These are phyloP conservation scores for Hypoxylon trugodes DNA, from an alignment of 495 filamentous ascomycete genomes.

Conservation along the genomic window DNA sequence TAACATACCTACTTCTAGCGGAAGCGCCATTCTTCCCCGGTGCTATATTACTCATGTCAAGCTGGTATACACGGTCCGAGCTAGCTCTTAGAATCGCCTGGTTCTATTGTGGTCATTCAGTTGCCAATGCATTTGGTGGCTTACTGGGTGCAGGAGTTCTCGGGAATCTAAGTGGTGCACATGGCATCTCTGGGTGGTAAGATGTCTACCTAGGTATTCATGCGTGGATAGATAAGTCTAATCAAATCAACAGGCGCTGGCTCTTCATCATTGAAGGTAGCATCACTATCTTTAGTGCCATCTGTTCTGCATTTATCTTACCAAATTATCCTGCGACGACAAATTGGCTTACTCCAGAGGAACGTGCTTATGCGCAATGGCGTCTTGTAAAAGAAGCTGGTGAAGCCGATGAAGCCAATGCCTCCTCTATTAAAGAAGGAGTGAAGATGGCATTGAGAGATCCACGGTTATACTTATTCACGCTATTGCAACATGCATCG, in stretches of 20 bases:
- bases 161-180: constrained; percentile 48
- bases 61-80: constrained; percentile 61
- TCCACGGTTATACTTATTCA: constrained; percentile 55
- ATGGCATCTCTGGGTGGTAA: constrained; percentile 53
- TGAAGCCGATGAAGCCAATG: constrained; percentile 44
- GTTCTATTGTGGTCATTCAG: constrained; percentile 64
- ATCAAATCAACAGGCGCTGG: constrained; percentile 34
- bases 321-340: constrained; percentile 57
- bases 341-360: constrained; percentile 52
- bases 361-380: constrained; percentile 52
- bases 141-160: constrained; percentile 64
- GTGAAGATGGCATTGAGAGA: constrained; percentile 52
- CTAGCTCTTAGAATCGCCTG: constrained; percentile 61
- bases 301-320: constrained; percentile 47
- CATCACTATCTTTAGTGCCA: constrained; percentile 52
- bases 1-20: constrained; percentile 32
- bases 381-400: constrained; percentile 53
- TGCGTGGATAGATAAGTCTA: neutral
- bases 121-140: constrained; percentile 67
- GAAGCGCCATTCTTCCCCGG: constrained; percentile 64
- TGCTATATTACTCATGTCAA: constrained; percentile 59
- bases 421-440: constrained; percentile 47
- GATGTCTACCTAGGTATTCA: too few relatives aligned
- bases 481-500: constrained; percentile 55
- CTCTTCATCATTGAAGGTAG: constrained; percentile 55